These are phyloP conservation scores for Amauroascus verrucosus DNA, from an alignment of 2,329 filamentous ascomycete species.

Conservation along the genomic window DNA sequence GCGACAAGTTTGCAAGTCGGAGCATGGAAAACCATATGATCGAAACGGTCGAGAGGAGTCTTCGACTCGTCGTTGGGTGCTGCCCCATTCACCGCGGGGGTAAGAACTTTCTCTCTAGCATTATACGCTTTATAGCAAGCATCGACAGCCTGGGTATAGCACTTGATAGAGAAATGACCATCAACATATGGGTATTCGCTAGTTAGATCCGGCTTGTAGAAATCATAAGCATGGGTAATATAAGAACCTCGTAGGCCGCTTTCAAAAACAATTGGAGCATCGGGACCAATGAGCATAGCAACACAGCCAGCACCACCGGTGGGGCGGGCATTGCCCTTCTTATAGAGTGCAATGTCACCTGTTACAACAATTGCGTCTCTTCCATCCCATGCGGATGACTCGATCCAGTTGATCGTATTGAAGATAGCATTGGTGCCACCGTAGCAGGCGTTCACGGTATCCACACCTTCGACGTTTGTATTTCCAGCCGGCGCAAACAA, in stretches of 20 bases:
- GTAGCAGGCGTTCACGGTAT: slow-evolving; percentile 72
- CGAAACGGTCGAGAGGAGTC: slow-evolving; percentile 66
- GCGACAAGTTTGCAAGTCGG: slow-evolving; percentile 80
- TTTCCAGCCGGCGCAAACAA: slow-evolving; percentile 59
- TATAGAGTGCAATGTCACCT: slow-evolving; percentile 70
- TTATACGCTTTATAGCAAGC: slow-evolving; percentile 70
- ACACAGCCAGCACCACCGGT: slow-evolving; percentile 67
- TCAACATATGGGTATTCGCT: slow-evolving; percentile 75
- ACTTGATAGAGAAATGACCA: slow-evolving; percentile 65
- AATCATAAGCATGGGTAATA: slow-evolving; percentile 75
- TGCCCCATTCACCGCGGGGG: slow-evolving; percentile 37
- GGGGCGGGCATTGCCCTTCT: slow-evolving; percentile 66
- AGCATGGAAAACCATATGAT: slow-evolving; percentile 73
- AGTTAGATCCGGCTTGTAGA: slow-evolving; percentile 74
- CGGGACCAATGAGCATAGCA: slow-evolving; percentile 62
- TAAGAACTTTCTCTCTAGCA: slow-evolving; percentile 57
- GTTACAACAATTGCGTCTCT: slow-evolving; percentile 65
- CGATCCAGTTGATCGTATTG: slow-evolving; percentile 69
- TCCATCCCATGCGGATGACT: slow-evolving; percentile 78
- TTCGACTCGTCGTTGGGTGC: slow-evolving; percentile 39
- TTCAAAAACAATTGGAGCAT: slow-evolving; percentile 62
- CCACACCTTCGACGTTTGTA: slow-evolving; percentile 67
- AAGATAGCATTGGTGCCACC: slow-evolving; percentile 70
- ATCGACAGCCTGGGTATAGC: slow-evolving; percentile 66
- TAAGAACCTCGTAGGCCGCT: slow-evolving; percentile 65